Evolutionary conservation across 2,329 filamentous ascomycete genomes (phyloP), one percentile per base, ranked within the genome.

Genomic region (Coniochaeta ligniaria): DNA sequence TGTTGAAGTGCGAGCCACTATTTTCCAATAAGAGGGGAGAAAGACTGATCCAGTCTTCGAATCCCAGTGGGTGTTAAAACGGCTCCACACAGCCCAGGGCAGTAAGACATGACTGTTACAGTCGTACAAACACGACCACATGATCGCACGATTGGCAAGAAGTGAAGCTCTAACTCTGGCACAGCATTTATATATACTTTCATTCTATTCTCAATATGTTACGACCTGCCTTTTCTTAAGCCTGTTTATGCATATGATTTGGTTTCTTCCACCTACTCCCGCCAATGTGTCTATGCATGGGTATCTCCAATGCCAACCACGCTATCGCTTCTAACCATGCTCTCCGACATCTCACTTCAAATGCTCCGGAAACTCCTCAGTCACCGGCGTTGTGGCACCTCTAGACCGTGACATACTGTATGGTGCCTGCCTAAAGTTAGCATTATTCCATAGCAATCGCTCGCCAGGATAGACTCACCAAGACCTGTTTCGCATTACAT

Each of bases 401-500:
- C 80, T 84, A 1, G 86, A 87, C 54, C 78, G 76, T 9, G 87
- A 87, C 85, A 90, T 88, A 70, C 85, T 89, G 68, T 90, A 90
- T 0, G 88, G 87, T 54, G 87, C 87, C 87, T 89, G 63, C 11
- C n/a, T n/a, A 41, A 58, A 38, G 35, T 36, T 50, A 45, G 50
- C 31, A 14, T 14, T 3, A 41, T 6, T 11, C 38, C 35, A 9
- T 41, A 5, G 38, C 38, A 41, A 20, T 41, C 7, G n/a, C 16
- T 24, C 24, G 5, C 11, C 16, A 20, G 12, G 28, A 17, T 3
- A 26, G 11, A 82, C 89, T 78, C 79, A 96, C 92, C 76, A 98
- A 75, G 65, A 96, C 95, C 75, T 93, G 91, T 80, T 97, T 97
- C 38, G 95, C 95, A 72, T 96, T 96, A 73, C 90, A 95, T 64